Conservation (phyloP, 192 early-diverging fungal species). For the Spizellomyces punctatus region DNA sequence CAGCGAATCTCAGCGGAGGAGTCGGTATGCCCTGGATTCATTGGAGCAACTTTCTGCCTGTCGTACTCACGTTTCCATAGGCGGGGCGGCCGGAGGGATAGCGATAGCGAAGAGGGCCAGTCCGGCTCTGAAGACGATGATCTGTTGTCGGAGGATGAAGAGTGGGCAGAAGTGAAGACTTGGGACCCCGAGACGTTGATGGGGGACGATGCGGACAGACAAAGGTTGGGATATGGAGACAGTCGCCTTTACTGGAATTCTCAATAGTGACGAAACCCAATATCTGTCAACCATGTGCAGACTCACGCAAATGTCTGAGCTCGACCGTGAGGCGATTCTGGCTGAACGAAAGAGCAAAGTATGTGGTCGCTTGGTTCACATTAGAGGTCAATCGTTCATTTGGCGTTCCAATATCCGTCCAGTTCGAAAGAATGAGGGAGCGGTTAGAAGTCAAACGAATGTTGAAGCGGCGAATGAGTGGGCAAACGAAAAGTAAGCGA, state of each 20-base stretch:
- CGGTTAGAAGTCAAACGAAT: conserved; percentile 27
- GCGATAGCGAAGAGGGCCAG: not conserved
- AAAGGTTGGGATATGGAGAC: conserved; percentile 4
- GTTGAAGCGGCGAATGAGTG: conserved; percentile 15
- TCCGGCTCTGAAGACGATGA: conserved; percentile 17
- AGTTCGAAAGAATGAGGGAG: conserved; percentile 28
- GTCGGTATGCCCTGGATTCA: not conserved
- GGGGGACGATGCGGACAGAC: conserved; percentile 6
- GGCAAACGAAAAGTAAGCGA: conserved; percentile 16
- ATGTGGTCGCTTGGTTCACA: not conserved
- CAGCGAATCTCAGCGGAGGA: not conserved
- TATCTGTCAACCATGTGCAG: not conserved
- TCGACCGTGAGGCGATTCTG: conserved; percentile 18
- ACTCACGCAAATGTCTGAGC: conserved; percentile 21
- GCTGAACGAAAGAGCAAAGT: conserved; percentile 25
- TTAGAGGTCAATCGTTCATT: not conserved
- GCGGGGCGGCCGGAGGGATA: not conserved
- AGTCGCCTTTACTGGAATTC: not conserved
- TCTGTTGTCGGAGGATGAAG: conserved; percentile 22
- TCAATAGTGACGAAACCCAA: not conserved
- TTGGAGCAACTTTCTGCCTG: no score
- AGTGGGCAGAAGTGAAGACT: conserved; percentile 26
- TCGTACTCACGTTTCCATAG: no score
- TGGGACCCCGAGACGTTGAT: conserved; percentile 27
- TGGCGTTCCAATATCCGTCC: not conserved